These are phyloP conservation scores for Ammopiptanthus mongolicus DNA, from an alignment of 306 rosid species.

Conservation along the genomic window DNA sequence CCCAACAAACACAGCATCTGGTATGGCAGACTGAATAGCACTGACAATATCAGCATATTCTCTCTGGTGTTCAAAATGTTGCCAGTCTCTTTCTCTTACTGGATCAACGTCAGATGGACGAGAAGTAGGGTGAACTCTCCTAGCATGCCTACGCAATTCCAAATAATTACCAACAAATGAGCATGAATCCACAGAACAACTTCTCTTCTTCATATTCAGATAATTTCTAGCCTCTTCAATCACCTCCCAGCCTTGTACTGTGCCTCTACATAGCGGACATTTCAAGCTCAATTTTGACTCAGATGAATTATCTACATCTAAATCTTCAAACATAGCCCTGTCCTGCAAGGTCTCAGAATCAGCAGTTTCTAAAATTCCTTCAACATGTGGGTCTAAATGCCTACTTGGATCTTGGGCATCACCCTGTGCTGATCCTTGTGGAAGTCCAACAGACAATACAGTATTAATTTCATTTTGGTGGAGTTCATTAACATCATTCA, in stretches of 20 bases:
- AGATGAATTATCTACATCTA: conserved; percentile 55
- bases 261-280: conserved; percentile 87
- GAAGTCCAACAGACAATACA: conserved; percentile 59
- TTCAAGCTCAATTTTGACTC: conserved; percentile 57
- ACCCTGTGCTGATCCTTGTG: conserved; percentile 54
- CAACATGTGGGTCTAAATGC: conserved; percentile 50
- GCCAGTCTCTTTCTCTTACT: conserved; percentile 77
- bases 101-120: conserved; percentile 79
- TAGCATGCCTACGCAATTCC: conserved; percentile 86
- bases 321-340: conserved; percentile 57
- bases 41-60: conserved; percentile 89
- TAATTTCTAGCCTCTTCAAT: conserved; percentile 78
- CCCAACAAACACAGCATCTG: conserved; percentile 83
- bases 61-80: conserved; percentile 75
- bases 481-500: conserved; percentile 60
- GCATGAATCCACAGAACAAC: conserved; percentile 87
- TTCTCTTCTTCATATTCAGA: conserved; percentile 81
- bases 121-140: conserved; percentile 79
- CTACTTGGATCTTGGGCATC: conserved; percentile 63
- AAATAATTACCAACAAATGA: conserved; percentile 78
- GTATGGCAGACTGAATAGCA: conserved; percentile 82
- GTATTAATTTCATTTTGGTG: conserved; percentile 61
- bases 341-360: conserved; percentile 73
- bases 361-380: conserved; percentile 57
- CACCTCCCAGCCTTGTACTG: conserved; percentile 77